A percentile compares a stretch with the other conserved stretches of the same genome.
phyloP scores from a whole-genome alignment of 1,284 basidiomycete species.

The Ustilago curta region DNA sequence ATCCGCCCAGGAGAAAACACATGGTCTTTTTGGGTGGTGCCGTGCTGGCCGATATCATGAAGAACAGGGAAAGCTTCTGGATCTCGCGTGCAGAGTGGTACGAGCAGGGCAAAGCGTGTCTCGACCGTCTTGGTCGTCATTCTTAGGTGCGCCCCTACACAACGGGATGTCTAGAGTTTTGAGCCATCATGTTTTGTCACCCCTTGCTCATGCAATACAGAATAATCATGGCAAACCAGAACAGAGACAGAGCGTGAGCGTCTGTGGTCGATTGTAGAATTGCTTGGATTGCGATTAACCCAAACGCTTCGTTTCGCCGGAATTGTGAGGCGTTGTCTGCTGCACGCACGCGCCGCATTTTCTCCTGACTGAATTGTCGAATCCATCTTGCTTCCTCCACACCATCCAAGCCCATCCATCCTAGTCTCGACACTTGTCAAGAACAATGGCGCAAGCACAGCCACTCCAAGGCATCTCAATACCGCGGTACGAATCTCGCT shows the following conservation, averaged over 20 bases:
- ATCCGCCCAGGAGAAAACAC: constrained; percentile 95
- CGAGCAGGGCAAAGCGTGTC: constrained; percentile 64
- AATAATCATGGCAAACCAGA: constrained; percentile 3
- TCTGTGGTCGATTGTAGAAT: background rate
- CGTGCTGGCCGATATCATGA: constrained; percentile 91
- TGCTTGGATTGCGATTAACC: background rate
- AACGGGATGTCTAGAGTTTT: background rate
- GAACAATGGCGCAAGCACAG: constrained; percentile 41
- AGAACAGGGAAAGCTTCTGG: constrained; percentile 91
- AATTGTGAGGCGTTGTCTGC: background rate
- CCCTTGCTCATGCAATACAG: constrained; percentile 19
- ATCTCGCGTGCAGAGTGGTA: constrained; percentile 68
- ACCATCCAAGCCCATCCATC: background rate
- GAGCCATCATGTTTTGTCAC: background rate
- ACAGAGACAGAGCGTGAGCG: background rate
- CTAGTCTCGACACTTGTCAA: background rate
- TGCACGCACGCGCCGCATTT: constrained; percentile 11
- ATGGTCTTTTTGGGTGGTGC: constrained; percentile 98
- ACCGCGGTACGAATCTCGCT: constrained; percentile 54
- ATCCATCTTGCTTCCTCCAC: background rate
- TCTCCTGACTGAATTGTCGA: background rate
- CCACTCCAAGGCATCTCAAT: constrained; percentile 68
- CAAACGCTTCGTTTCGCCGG: constrained; percentile 4
- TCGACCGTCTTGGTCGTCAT: constrained; percentile 65
- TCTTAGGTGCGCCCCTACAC: constrained; percentile 31